Conservation (phyloP, 2,329 filamentous ascomycete species). For the Chrysosporium queenslandicum region DNA sequence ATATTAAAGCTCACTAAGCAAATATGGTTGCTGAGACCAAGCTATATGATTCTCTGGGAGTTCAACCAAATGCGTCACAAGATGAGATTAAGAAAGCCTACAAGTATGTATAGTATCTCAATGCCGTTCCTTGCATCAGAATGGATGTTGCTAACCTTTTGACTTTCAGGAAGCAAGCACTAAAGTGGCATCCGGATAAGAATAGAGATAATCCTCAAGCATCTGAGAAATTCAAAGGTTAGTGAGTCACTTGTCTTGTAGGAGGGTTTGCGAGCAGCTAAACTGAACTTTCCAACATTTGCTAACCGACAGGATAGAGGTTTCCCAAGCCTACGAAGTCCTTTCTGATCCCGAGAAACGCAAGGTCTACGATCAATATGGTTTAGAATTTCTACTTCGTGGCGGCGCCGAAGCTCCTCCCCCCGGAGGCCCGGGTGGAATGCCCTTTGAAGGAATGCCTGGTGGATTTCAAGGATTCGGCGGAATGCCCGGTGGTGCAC, state of each 20-base stretch:
- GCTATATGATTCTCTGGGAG: slow-evolving; percentile 75
- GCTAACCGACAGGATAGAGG: slow-evolving; percentile 46
- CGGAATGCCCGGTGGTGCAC: slow-evolving; percentile 37
- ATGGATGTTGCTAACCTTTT: slow-evolving; percentile 13
- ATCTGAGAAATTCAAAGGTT: slow-evolving; percentile 84
- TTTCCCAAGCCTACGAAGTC: slow-evolving; percentile 95
- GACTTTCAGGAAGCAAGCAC: slow-evolving; percentile 60
- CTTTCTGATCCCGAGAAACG: slow-evolving; percentile 94
- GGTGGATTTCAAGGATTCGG: slow-evolving; percentile 39
- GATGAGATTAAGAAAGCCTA: slow-evolving; percentile 98
- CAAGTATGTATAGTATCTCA: slow-evolving; percentile 46
- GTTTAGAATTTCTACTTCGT: slow-evolving; percentile 80
- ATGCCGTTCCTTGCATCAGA: neutral
- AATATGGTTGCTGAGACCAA: slow-evolving; percentile 91
- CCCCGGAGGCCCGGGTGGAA: slow-evolving; percentile 43
- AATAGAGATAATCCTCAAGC: slow-evolving; percentile 84
- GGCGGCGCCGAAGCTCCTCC: slow-evolving; percentile 62
- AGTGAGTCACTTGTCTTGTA: slow-evolving; percentile 14
- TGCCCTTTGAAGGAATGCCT: slow-evolving; percentile 38
- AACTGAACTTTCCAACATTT: slow-evolving; percentile 4
- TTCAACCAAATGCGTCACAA: slow-evolving; percentile 70
- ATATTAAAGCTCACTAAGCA: slow-evolving; percentile 11
- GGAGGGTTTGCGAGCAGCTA: neutral
- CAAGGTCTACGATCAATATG: slow-evolving; percentile 88
- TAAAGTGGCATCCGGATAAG: slow-evolving; percentile 96